Evolutionary conservation across 495 filamentous ascomycete genomes (phyloP), one percentile per base, ranked within the genome.

Genomic region (Daldinia concentrica): DNA sequence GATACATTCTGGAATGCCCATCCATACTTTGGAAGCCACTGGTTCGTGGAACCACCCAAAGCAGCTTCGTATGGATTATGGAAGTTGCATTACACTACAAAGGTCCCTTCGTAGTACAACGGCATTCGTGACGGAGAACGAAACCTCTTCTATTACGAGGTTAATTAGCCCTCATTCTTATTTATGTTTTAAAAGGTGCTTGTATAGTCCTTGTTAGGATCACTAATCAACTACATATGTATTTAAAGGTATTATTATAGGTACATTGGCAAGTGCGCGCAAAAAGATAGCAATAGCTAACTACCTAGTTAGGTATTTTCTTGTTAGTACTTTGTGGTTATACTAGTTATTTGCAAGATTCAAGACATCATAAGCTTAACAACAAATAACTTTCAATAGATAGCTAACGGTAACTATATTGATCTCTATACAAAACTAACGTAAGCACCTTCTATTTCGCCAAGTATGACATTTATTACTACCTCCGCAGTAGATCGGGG

Each of bases 91-190:
- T 48, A 12, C 43, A 19, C 24, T 48, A 12, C 43, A 9, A 19
- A 48, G 19, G 43, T 48, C 43, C 43, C 19, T 48, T 24, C 17
- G 43, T 48, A 48, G 43, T 48, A 48, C 32, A 34, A 9, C 32
- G 11, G 22, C 43, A 24, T 12, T 9, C 7, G 43, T 48, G 9
- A 48, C 43, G 43, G 19, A 22, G 43, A 48, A 12, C 43, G 43
- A 48, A 48, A 48, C 19, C 43, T 11, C 4, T 24, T 24, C 2
- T 37, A 58, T 71, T 64, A 67, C 63, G n/a, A 14, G 69, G 32
- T 43, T 71, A 72, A 72, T 72, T 72, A 72, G 41, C 69, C 69
- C 63, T 12, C 1, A 34, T 62, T 57, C 4, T 26, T 3, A 54
- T 30, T 26, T 3, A 54, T 30, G 50, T 8, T 6, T 30, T 9